These are phyloP conservation scores for Cordyceps militaris DNA, from an alignment of 2,329 filamentous ascomycete species.

Conservation along the genomic window DNA sequence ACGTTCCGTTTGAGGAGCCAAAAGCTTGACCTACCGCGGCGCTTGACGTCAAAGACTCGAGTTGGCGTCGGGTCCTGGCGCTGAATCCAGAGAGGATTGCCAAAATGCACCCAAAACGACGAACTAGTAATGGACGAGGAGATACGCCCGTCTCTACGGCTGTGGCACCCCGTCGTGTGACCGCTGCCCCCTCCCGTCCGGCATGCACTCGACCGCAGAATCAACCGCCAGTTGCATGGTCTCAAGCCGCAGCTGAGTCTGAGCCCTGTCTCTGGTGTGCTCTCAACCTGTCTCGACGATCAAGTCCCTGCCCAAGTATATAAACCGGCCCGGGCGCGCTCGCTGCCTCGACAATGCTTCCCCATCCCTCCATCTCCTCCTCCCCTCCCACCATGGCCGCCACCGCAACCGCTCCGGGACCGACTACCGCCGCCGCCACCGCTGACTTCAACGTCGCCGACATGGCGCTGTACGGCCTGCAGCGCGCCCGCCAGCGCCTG, in stretches of 20 bases:
- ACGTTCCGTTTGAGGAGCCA: neutral
- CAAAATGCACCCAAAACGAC: too few relatives aligned
- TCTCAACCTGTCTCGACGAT: neutral
- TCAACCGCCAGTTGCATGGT: neutral
- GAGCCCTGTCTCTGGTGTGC: neutral
- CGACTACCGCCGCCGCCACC: neutral
- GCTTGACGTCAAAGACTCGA: neutral
- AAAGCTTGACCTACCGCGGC: neutral
- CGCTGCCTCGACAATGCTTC: too few relatives aligned
- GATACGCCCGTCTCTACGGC: neutral
- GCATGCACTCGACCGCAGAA: neutral
- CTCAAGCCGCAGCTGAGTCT: neutral
- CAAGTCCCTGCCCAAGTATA: too few relatives aligned
- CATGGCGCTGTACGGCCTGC: conserved; percentile 6
- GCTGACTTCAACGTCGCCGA: conserved; percentile 6
- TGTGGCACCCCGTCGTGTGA: neutral
- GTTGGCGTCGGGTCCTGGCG: neutral
- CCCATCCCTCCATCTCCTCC: neutral
- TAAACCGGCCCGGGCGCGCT: too few relatives aligned
- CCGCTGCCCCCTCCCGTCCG: neutral
- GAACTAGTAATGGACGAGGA: neutral
- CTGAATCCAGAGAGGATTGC: neutral
- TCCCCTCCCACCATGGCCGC: neutral
- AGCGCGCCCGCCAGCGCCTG: neutral
- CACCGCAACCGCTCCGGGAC: neutral